A percentile compares a stretch with the other conserved stretches of the same genome.
Conservation (phyloP, 2,329 filamentous ascomycete genomes). For the Fusarium kyushuense region DNA sequence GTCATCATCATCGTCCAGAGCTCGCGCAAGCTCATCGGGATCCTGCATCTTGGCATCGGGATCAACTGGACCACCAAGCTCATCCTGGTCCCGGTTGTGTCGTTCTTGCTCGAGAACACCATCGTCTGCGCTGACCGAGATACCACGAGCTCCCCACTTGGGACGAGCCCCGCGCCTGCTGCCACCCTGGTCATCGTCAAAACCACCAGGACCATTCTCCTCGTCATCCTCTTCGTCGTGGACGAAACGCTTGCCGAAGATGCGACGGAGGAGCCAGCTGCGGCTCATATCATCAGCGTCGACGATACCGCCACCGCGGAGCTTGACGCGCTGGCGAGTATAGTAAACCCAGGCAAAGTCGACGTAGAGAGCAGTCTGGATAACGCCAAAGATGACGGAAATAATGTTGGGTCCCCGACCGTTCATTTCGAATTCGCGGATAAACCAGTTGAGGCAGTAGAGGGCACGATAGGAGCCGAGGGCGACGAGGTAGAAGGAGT, state of each 20-base stretch:
- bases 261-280: slow-evolving; percentile 83
- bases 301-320: slow-evolving; percentile 85
- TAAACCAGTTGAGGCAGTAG: slow-evolving; percentile 93
- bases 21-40: slow-evolving; percentile 72
- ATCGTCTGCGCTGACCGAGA: slow-evolving; percentile 75
- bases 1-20: slow-evolving; percentile 67
- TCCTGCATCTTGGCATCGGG: slow-evolving; percentile 75
- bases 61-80: slow-evolving; percentile 63
- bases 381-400: slow-evolving; percentile 84
- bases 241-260: slow-evolving; percentile 73
- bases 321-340: slow-evolving; percentile 91
- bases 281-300: slow-evolving; percentile 89
- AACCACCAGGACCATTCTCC: slow-evolving; percentile 66
- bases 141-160: slow-evolving; percentile 73
- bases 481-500: slow-evolving; percentile 93
- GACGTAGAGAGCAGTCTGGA: slow-evolving; percentile 90
- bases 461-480: slow-evolving; percentile 89
- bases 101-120: slow-evolving; percentile 65
- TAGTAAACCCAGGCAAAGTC: slow-evolving; percentile 99
- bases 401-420: slow-evolving; percentile 74
- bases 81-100: slow-evolving; percentile 60
- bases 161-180: slow-evolving; percentile 55
- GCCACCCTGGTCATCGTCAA: slow-evolving; percentile 54
- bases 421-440: slow-evolving; percentile 70
- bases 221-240: slow-evolving; percentile 68